Evolutionary conservation across 2,329 filamentous ascomycete species (phyloP), one percentile per base, ranked within the genome.

Genomic region (Aspergillus persii): DNA sequence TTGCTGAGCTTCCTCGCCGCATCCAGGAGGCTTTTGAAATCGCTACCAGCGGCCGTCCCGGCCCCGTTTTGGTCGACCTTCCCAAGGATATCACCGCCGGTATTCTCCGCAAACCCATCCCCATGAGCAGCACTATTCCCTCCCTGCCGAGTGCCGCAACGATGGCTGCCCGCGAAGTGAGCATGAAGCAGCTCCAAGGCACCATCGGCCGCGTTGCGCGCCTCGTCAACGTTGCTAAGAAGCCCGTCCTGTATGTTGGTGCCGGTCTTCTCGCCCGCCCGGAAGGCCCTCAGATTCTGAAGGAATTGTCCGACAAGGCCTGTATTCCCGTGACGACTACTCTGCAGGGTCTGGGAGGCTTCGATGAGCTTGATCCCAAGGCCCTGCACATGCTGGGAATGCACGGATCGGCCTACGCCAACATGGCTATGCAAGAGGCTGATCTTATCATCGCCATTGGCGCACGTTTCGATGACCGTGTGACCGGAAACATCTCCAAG

Each of bases 11-110:
- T 57, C 95, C 95, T 53, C 87, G 91, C 69, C 86, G 94, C 65
- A 98, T 98, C 73, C 96, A 97, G 76, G 95, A 98, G 80, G 95
- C 95, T 52, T 98, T 98, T 72, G 93, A 98, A 80, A 98, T 98
- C 73, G 95, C 95, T 46, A 98, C 92, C 47, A 95, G 89, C 69
- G 95, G 95, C 61, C 87, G 95, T 52, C 95, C 95, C 12, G 95
- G 95, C 27, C 95, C 95, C 30, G 95, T 98, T 39, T 86, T 99
- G 62, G 92, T 99, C 63, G 95, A 99, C 76, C 82, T 98, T 64
- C 95, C 94, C 69, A 98, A 98, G 80, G 95, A 99, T 79, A 89
- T 98, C 66, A 98, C 94, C 31, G 95, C 91, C 56, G 89, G 89
- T 67, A 86, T 94, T 63, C 83, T 98, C 55, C 84, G 90, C 69